Base-by-base conservation (phyloP, 1,284 basidiomycete genomes). In the Tilletiopsis washingtonensis region DNA sequence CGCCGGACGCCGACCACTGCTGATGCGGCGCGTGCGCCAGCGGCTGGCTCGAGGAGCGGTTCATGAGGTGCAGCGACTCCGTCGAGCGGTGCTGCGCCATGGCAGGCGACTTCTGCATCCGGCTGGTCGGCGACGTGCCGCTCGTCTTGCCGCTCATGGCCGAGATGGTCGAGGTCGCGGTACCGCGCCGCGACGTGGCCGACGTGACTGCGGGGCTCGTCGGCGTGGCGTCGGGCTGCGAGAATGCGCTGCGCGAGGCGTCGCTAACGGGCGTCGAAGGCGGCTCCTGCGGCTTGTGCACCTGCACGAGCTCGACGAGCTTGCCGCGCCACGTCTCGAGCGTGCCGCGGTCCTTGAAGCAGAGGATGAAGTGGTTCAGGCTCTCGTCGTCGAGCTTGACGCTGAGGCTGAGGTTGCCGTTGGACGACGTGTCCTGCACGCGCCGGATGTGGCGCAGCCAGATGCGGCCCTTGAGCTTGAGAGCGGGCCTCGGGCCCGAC, bases 321-420 rank as follows among this genome's bases (percentile, higher is more conserved):
- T 64, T 55, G 37, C 78, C 78, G 67, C 81, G 83, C 93, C 93
- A 97, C 0, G 84, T 81, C 67, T 93, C 88, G 51, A 91, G 79
- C 3, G 84, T 85, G n/a, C 81, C 78, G n/a, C 84, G 81, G 51
- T 96, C 88, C 62, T 84, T 85, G 80, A 96, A 98, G 64, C 88
- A 84, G 46, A 98, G 81, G 65, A 94, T 89, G 75, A 98, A 96
- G 40, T 85, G 86, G 59, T 94, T 91, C 47, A 94, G 78, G 32
- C 81, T 80, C 69, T 93, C 89, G 69, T 96, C 89, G 74, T 91
- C 87, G 86, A 96, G 91, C 64, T 88, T 84, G 66, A 96, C 91
- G 5, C 88, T 91, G 59, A 96, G 78, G 64, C 84, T 88, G 75
- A 90, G 80, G 74, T 93, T 88, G 37, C 83, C 83, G 14, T 40